Percentiles rank a stretch among this genome's conserved stretches.
Conservation (phyloP, 495 filamentous ascomycete genomes). For the Geoglossum glabrum region DNA sequence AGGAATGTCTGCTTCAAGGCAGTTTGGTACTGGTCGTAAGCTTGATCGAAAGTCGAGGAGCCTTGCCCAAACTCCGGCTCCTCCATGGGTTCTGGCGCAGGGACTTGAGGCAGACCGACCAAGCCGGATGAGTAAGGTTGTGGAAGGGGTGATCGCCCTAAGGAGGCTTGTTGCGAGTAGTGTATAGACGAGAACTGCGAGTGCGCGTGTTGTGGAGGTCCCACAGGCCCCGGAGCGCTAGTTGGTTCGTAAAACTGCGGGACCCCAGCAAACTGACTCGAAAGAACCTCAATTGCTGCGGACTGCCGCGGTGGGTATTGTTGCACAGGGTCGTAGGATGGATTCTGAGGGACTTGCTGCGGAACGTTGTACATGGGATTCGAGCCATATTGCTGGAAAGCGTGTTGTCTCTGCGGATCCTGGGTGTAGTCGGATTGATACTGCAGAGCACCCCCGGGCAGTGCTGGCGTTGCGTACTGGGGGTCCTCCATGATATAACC, state of each 20-base stretch:
- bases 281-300: constrained; percentile 63
- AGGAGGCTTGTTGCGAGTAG: constrained; percentile 34
- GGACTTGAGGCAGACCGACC: constrained; percentile 28
- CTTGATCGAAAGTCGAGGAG: constrained; percentile 30
- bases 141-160: constrained; percentile 27
- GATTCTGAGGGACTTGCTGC: constrained; percentile 42
- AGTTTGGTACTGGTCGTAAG: constrained; percentile 55
- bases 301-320: constrained; percentile 61
- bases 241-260: constrained; percentile 70
- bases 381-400: constrained; percentile 35
- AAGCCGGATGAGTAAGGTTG: constrained; percentile 34
- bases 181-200: constrained; percentile 30
- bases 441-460: not conserved
- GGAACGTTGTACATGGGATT: constrained; percentile 65
- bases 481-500: constrained; percentile 5
- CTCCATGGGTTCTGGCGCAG: constrained; percentile 14
- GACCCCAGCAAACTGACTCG: constrained; percentile 39
- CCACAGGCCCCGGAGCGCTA: constrained; percentile 34
- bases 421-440: constrained; percentile 4
- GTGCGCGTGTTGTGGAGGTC: constrained; percentile 30
- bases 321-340: constrained; percentile 53
- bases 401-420: constrained; percentile 13
- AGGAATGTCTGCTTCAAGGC: constrained; percentile 56
- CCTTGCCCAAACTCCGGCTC: constrained; percentile 17
- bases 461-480: constrained; percentile 1